Conservation (phyloP, 345 rosid genomes). For the Salix udensis region DNA sequence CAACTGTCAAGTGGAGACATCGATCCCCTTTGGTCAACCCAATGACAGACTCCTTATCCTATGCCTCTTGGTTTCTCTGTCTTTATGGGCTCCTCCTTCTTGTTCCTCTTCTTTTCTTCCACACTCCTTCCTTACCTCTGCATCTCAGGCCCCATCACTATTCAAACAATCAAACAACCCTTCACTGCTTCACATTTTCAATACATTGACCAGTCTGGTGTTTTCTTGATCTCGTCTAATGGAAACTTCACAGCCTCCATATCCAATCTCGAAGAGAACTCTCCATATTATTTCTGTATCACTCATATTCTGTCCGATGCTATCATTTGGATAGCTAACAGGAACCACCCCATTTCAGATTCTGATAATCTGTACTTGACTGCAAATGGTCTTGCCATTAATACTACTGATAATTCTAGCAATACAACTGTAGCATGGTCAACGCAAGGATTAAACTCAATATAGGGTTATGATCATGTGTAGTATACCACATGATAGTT, state of each 20-base stretch:
- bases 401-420: neutral
- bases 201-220: constrained; percentile 16
- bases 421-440: constrained; percentile 6
- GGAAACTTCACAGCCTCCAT: constrained; percentile 17
- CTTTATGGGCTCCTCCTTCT: no score
- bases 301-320: constrained; percentile 9
- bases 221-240: constrained; percentile 18
- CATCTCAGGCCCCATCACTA: no score
- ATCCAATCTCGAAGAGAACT: neutral
- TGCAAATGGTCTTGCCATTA: constrained; percentile 13
- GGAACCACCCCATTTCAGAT: constrained; percentile 10
- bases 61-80: no score
- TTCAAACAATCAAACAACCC: constrained; percentile 12
- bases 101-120: no score
- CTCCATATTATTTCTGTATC: constrained; percentile 17
- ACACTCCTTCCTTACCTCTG: no score
- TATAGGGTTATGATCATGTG: no score
- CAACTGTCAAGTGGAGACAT: no score
- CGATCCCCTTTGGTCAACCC: no score
- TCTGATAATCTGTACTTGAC: constrained; percentile 4
- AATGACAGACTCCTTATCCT: no score
- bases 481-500: no score
- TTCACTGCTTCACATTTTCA: constrained; percentile 17
- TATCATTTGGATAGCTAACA: constrained; percentile 25
- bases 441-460: neutral